Percentiles rank a stretch among this genome's conserved stretches.
Conservation (phyloP, 208 protist genomes). For the Phytomonas serpens region DNA sequence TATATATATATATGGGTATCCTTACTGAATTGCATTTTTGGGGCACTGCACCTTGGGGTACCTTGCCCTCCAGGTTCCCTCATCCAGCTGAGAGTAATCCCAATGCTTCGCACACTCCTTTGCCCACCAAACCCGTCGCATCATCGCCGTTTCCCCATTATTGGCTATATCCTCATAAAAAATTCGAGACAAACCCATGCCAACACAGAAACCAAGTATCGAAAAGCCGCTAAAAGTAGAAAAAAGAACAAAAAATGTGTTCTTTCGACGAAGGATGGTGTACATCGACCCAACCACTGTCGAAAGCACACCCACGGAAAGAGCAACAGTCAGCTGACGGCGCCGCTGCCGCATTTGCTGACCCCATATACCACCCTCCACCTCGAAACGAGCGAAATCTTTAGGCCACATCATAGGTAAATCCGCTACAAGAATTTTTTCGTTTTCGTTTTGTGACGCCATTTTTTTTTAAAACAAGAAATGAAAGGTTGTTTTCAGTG, state of each 20-base stretch:
- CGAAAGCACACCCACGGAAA: slow-evolving; percentile 20
- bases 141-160: slow-evolving; percentile 87
- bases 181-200: slow-evolving; percentile 52
- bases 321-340: slow-evolving; percentile 68
- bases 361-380: slow-evolving; percentile 78
- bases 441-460: slow-evolving; percentile 17
- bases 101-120: slow-evolving; percentile 89
- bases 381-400: slow-evolving; percentile 79
- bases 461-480: slow-evolving; percentile 5
- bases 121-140: slow-evolving; percentile 90
- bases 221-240: slow-evolving; percentile 77
- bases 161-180: slow-evolving; percentile 70
- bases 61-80: slow-evolving; percentile 42
- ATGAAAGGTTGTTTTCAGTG: slow-evolving; percentile 1
- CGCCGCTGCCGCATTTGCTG: slow-evolving; percentile 68
- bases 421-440: slow-evolving; percentile 68
- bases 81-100: slow-evolving; percentile 77
- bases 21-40: slow-evolving; percentile 29
- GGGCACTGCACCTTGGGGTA: slow-evolving; percentile 59
- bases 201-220: slow-evolving; percentile 74
- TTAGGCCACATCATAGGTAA: slow-evolving; percentile 84
- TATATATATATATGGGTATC: slow-evolving; percentile 2
- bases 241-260: slow-evolving; percentile 77
- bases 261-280: slow-evolving; percentile 43
- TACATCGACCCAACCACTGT: slow-evolving; percentile 58